Conservation (phyloP, 2,329 filamentous ascomycete species). For the Neopestalotiopsis sp. region DNA sequence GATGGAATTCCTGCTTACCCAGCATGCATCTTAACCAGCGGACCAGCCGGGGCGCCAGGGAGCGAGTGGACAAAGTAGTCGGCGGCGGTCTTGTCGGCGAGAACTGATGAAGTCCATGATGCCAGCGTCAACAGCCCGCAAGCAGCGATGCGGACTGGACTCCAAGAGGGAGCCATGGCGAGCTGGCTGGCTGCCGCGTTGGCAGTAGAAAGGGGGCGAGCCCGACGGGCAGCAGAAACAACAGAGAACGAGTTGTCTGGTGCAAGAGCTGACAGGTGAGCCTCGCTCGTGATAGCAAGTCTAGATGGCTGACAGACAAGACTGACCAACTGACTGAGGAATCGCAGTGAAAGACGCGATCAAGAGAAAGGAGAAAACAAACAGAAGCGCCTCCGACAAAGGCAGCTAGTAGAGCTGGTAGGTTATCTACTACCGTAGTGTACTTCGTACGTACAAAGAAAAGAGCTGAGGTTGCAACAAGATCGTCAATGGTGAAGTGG, state of each 20-base stretch:
- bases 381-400: neutral
- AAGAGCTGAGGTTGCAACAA: neutral
- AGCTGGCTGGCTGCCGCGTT: neutral
- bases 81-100: constrained; percentile 62
- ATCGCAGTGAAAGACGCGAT: neutral
- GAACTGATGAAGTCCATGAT: constrained; percentile 43
- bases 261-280: neutral
- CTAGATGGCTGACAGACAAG: neutral
- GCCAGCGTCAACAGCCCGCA: constrained; percentile 47
- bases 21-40: constrained; percentile 95
- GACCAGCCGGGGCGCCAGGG: constrained; percentile 81
- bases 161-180: constrained; percentile 36
- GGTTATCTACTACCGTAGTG: neutral
- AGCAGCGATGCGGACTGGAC: constrained; percentile 29
- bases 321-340: neutral
- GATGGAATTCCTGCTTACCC: constrained; percentile 68
- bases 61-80: constrained; percentile 91
- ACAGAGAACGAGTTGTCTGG: neutral
- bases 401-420: neutral
- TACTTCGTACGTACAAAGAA: neutral
- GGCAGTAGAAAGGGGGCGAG: neutral
- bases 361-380: constrained; percentile 3
- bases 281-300: neutral
- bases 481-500: constrained; percentile 18
- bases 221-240: neutral